phyloP scores from a whole-genome alignment of 352 stramenopile species.

The Phytophthora meadii region DNA sequence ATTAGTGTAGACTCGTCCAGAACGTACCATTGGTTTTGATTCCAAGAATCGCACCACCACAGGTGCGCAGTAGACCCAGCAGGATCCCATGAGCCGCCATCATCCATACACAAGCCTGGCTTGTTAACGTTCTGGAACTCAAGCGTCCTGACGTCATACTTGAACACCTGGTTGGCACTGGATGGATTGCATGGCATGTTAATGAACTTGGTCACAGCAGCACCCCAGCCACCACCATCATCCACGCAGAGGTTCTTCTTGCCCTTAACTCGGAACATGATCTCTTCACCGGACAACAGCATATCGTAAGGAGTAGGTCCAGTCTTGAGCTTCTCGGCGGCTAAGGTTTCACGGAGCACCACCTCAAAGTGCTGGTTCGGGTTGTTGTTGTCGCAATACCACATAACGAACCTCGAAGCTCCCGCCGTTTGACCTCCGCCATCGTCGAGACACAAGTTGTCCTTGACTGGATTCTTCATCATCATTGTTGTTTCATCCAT shows the following conservation, averaged over 20 bases:
- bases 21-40: conserved; percentile 35
- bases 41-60: conserved; percentile 30
- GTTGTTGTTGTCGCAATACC: conserved; percentile 34
- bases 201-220: conserved; percentile 23
- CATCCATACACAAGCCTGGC: conserved; percentile 27
- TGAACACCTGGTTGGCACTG: conserved; percentile 31
- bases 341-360: conserved; percentile 12
- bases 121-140: conserved; percentile 27
- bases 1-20: conserved; percentile 37
- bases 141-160: conserved; percentile 18
- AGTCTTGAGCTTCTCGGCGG: conserved; percentile 19
- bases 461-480: conserved; percentile 37
- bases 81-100: conserved; percentile 13
- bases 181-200: conserved; percentile 30
- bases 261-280: conserved; percentile 30
- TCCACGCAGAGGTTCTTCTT: conserved; percentile 46
- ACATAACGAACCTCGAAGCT: conserved; percentile 26
- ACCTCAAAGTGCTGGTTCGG: conserved; percentile 38
- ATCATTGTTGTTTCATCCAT: conserved; percentile 37
- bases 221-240: conserved; percentile 37
- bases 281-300: conserved; percentile 24
- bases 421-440: conserved; percentile 18
- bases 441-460: conserved; percentile 46
- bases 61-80: conserved; percentile 17
- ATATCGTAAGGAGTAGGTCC: conserved; percentile 26